Evolutionary conservation across 768 basidiomycete genomes (phyloP).

Genomic region (Russula ochroleuca): DNA sequence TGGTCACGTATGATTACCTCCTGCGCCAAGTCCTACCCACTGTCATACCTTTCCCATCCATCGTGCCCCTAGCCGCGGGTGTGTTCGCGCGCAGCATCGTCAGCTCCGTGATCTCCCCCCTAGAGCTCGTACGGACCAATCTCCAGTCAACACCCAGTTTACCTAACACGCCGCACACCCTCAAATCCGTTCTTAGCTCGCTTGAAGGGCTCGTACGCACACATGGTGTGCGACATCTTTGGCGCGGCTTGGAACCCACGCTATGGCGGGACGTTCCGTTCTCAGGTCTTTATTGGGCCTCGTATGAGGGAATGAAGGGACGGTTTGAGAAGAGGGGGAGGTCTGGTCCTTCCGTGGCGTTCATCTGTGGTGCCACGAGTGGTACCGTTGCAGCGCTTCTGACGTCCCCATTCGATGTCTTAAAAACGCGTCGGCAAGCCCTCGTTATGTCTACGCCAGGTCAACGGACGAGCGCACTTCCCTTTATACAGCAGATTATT

Average conservation of each 20-base stretch:
- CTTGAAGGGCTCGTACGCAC: slow-evolving; percentile 54
- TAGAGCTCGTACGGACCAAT: slow-evolving; percentile 92
- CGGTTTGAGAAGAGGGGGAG: slow-evolving; percentile 49
- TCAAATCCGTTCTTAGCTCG: slow-evolving; percentile 65
- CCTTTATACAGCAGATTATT: slow-evolving; percentile 64
- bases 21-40: slow-evolving; percentile 58
- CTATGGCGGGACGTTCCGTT: slow-evolving; percentile 98
- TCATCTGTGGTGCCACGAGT: slow-evolving; percentile 85
- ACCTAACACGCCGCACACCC: slow-evolving; percentile 66
- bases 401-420: slow-evolving; percentile 94
- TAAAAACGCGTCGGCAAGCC: slow-evolving; percentile 92
- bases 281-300: slow-evolving; percentile 95
- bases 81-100: slow-evolving; percentile 76
- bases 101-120: slow-evolving; percentile 74
- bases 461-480: slow-evolving; percentile 48
- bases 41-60: slow-evolving; percentile 48
- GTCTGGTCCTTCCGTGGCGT: slow-evolving; percentile 65
- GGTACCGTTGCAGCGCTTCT: slow-evolving; percentile 82
- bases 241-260: slow-evolving; percentile 88
- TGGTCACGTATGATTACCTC: slow-evolving; percentile 92
- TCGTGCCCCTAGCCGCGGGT: slow-evolving; percentile 77
- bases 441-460: slow-evolving; percentile 56
- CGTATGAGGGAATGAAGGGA: slow-evolving; percentile 81
- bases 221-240: slow-evolving; percentile 68
- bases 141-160: slow-evolving; percentile 82